Evolutionary conservation across 2,329 filamentous ascomycete species (phyloP).

Genomic region (Plenodomus biglobosus): DNA sequence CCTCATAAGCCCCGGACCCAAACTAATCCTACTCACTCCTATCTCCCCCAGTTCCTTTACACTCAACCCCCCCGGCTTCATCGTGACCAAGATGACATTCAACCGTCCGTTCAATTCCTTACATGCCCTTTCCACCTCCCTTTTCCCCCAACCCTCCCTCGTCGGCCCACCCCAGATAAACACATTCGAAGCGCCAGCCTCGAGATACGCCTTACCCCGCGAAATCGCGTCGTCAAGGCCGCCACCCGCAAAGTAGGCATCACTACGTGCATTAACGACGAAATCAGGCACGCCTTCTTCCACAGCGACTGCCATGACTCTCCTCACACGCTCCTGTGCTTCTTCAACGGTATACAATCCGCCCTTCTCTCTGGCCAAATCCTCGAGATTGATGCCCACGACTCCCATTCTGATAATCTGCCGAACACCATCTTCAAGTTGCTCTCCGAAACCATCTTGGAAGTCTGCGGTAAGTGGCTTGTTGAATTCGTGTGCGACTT

Average conservation of each 20-base stretch:
- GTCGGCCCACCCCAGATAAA: constrained; percentile 61
- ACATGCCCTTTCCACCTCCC: constrained; percentile 24
- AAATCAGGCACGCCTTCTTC: constrained; percentile 51
- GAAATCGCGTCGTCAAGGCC: constrained; percentile 53
- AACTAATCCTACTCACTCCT: constrained; percentile 36
- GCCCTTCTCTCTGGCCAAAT: constrained; percentile 43
- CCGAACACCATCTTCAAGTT: constrained; percentile 51
- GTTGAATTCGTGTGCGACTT: constrained; percentile 44
- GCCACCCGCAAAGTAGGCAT: constrained; percentile 52
- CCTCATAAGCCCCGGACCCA: constrained; percentile 36
- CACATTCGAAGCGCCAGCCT: constrained; percentile 60
- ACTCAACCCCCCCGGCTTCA: constrained; percentile 20
- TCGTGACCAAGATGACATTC: constrained; percentile 30
- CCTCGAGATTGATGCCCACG: constrained; percentile 63
- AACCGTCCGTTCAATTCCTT: constrained; percentile 29
- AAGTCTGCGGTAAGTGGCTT: constrained; percentile 60
- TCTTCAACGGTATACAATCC: constrained; percentile 48
- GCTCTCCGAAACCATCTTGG: constrained; percentile 60
- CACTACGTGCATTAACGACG: constrained; percentile 58
- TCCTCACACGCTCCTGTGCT: constrained; percentile 53
- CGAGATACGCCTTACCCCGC: constrained; percentile 60
- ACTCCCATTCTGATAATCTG: constrained; percentile 55
- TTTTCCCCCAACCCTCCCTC: constrained; percentile 35
- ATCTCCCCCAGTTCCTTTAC: constrained; percentile 31
- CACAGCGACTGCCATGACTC: constrained; percentile 48